Evolutionary conservation across 129 eudicot species (phyloP), one percentile per base, ranked within the genome.

Genomic region (Saussurea involucrata): DNA sequence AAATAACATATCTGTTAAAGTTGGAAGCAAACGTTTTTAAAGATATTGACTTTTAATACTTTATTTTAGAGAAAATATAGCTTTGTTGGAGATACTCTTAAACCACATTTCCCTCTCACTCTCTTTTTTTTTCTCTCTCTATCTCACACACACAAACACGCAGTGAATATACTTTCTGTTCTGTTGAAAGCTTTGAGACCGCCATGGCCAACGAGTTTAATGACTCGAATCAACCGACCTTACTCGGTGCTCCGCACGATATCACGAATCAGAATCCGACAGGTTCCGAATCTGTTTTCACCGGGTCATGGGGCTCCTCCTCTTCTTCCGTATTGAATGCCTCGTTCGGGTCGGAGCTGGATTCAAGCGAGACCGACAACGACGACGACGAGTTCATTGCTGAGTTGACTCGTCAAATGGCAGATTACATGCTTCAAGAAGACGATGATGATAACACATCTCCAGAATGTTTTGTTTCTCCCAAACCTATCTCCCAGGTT

Each of bases 391-490:
- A 85, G 37, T 90, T 81, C 74, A 84, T 86, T 6, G 82, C 82
- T 22, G 87, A 90, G 79, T 74, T 90, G 83, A 90, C 86, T 65
- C 90, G 96, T 8, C 76, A 84, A 84, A 90, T 90, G 89, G 92
- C 90, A 72, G 89, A 90, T 79, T 83, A 81, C 81, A 90, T 85
- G 92, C 90, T 90, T 68, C 77, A 79, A 79, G 92, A 85, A 29
- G 92, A 90, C 13, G 96, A 85, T 3, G 80, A 75, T 3, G 66
- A 24, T 21, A 24, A 76, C 27, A 40, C 8, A 25, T 53, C 44
- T 37, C 13, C 21, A 24, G 72, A 63, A 64, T 18, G 63, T n/a
- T 75, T 24, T 37, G 36, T 22, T 63, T 63, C 78, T 22, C 69
- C n/a, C 4, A 61, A 60, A 22, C 12, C 60, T 4, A 40, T 64